Conservation (phyloP, 139 green algal genomes). For the Micractinium sp. region DNA sequence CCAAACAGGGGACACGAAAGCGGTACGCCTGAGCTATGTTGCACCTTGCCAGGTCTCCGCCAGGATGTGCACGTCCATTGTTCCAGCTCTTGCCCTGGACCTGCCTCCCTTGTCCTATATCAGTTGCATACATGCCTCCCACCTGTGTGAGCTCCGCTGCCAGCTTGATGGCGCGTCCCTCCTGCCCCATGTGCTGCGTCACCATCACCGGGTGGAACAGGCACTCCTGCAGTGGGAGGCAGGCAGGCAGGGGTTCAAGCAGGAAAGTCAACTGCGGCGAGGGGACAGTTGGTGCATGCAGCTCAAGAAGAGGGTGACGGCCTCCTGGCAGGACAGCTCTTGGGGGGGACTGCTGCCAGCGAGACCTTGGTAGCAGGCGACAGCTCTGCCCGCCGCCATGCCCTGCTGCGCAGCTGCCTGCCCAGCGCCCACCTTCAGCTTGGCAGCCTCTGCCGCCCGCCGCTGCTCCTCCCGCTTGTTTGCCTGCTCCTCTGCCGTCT, state of each 20-base stretch:
- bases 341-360: background rate
- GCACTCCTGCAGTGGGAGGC: constrained; percentile 40
- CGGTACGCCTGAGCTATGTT: too few relatives aligned
- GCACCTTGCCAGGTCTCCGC: too few relatives aligned
- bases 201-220: constrained; percentile 55
- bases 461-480: constrained; percentile 31
- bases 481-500: constrained; percentile 31
- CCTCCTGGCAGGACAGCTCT: background rate
- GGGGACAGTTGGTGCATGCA: too few relatives aligned
- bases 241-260: background rate
- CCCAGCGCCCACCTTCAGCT: constrained; percentile 6
- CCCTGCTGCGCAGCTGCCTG: background rate
- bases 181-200: constrained; percentile 36
- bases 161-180: constrained; percentile 48
- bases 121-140: background rate
- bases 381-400: background rate
- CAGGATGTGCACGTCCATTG: too few relatives aligned
- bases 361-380: background rate
- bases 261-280: too few relatives aligned
- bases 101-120: background rate
- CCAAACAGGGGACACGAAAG: background rate
- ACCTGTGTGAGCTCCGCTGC: constrained; percentile 18
- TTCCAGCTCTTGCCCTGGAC: too few relatives aligned
- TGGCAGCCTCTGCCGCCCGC: constrained; percentile 26
- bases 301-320: too few relatives aligned